Evolutionary conservation across 257 asterid genomes (phyloP), one percentile per base, ranked within the genome.

Genomic region (Plantago ovata): DNA sequence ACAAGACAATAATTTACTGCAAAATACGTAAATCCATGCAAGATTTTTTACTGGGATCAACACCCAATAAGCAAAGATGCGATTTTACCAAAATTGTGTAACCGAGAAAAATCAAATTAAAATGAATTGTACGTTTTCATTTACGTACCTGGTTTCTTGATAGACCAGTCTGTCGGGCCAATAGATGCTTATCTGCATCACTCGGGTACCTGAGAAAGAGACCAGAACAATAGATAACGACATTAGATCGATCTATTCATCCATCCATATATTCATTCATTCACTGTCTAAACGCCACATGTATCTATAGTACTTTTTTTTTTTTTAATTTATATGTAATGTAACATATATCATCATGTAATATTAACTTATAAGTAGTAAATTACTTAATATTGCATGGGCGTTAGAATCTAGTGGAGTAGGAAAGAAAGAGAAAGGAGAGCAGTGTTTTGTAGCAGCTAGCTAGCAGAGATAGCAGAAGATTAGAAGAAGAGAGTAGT

Each of bases 111-210:
- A 6, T n/a, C n/a, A n/a, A 9, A 13, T 16, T 32, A 14, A 41
- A 53, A 69, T n/a, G n/a, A 51, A 56, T 14, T 44, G 20, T 47
- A 47, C n/a, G 23, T 12, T 36, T 20, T 11, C 32, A 38, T 24
- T n/a, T 7, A 11, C 49, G 20, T 56, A 89, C 97, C 95, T 94
- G 99, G 76, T 84, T 89, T 78, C 94, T 84, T 38, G 99, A 94
- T 43, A 94, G 86, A 67, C 97, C 97, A 58, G 99, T 89, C 96
- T 94, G 97, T 73, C 99, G 73, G 56, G 99, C 92, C 78, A 94
- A 74, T 69, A 94, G 95, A 71, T 86, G 97, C 80, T 94, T 94
- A 89, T 94, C 97, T 53, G 99, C 99, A 72, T 94, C 99, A 78
- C 97, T 89, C 75, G 99, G 99, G 66, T 94, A 94, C 94, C 99